Evolutionary conservation across 306 rosid species (phyloP), one percentile per base, ranked within the genome.

Genomic region (Begonia peltatifolia): DNA sequence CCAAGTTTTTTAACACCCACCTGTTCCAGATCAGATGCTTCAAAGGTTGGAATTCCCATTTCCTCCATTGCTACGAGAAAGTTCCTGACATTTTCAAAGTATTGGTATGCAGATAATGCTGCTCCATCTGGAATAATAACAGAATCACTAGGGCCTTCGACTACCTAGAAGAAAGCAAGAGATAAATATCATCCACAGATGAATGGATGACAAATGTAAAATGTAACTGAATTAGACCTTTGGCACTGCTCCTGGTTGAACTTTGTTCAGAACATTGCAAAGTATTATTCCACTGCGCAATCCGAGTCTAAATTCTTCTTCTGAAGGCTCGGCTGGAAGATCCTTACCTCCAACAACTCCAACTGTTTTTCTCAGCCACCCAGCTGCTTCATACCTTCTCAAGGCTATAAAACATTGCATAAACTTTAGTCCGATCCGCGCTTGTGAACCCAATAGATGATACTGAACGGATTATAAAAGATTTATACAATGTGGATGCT

Each of bases 241-340:
- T 35, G 77, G 16, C 56, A 92, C 82, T 18, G 94, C 72, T 62
- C 83, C 84, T 6, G 96, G 87, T 60, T 79, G 77, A 65, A 92
- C 63, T 74, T 74, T 92, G 74, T 92, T 92, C 42, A 92, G 71
- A 61, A 73, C 94, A 71, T 69, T 79, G 64, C 99, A 87, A 8
- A 92, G 94, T 66, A 92, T 72, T 43, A 86, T 87, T 22, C 99
- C 99, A 47, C 89, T 83, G 5, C 87, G 83, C 71, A 92, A 77
- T 63, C 81, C 99, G 38, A 79, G 73, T 63, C 92, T 76, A 62
- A 92, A 92, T 14, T 77, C 76, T 73, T 79, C 89, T 75, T 92
- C 96, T n/a, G 96, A 81, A 47, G 99, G 96, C 70, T 83, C 88
- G 3, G 87, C 93, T 1, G 94, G 88, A 52, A 92, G 74, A 58